These are phyloP conservation scores for Lentinula boryana DNA, from an alignment of 768 basidiomycete genomes.

Conservation along the genomic window DNA sequence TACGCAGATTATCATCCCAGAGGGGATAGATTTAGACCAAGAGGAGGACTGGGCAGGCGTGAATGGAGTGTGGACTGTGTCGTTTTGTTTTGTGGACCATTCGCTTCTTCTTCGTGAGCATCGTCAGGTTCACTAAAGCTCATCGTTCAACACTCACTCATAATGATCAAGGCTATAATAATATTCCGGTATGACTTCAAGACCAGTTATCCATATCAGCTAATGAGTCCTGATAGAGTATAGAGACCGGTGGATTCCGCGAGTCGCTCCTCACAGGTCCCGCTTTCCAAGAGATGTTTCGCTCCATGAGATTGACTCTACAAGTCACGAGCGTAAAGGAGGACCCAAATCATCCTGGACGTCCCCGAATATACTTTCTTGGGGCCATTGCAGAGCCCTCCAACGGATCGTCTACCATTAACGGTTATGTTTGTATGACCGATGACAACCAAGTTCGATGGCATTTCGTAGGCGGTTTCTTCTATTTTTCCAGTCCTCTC, in stretches of 20 bases:
- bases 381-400: conserved; percentile 43
- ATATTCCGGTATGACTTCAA: conserved; percentile 4
- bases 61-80: conserved; percentile 51
- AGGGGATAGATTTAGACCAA: conserved; percentile 26
- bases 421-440: conserved; percentile 50
- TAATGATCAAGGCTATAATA: conserved; percentile 42
- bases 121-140: conserved; percentile 8
- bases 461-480: conserved; percentile 48
- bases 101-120: conserved; percentile 55
- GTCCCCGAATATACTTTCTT: conserved; percentile 47
- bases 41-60: conserved; percentile 55
- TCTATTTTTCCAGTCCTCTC: not conserved
- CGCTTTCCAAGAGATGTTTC: conserved; percentile 47
- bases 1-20: conserved; percentile 44
- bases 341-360: conserved; percentile 42
- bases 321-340: conserved; percentile 31
- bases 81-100: conserved; percentile 69
- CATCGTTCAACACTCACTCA: not conserved
- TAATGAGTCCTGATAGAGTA: conserved; percentile 14
- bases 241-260: conserved; percentile 29
- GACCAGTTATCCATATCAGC: not conserved
- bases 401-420: conserved; percentile 34
- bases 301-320: conserved; percentile 41
- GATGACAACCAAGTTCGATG: conserved; percentile 53
- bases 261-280: conserved; percentile 42